Evolutionary conservation across 768 basidiomycete species (phyloP).

Genomic region (Zangia roseola): DNA sequence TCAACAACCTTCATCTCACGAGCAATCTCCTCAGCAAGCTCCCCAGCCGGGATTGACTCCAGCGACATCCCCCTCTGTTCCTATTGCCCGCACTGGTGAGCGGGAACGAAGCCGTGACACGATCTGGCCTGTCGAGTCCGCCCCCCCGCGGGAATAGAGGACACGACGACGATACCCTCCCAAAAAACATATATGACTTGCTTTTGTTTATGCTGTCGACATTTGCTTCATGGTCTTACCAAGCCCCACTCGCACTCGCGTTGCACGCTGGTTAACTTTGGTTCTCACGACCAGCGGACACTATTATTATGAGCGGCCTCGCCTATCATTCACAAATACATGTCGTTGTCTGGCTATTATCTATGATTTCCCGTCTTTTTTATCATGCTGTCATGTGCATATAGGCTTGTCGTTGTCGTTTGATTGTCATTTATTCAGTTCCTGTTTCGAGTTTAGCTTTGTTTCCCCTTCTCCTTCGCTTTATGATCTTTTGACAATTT

Average conservation of each 20-base stretch:
- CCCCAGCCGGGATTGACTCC: slow-evolving; percentile 15
- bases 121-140: slow-evolving; percentile 31
- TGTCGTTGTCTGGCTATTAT: slow-evolving; percentile 28
- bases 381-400: slow-evolving; percentile 30
- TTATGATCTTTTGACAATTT: slow-evolving; percentile 7
- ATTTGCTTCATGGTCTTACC: slow-evolving; percentile 14
- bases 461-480: slow-evolving; percentile 2
- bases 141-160: slow-evolving; percentile 27
- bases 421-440: slow-evolving; percentile 27
- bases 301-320: slow-evolving; percentile 22
- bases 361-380: slow-evolving; percentile 21
- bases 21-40: slow-evolving; percentile 25
- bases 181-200: slow-evolving; percentile 21
- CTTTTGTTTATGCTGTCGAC: slow-evolving; percentile 32
- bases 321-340: slow-evolving; percentile 17
- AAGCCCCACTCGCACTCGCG: slow-evolving; percentile 26
- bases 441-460: slow-evolving; percentile 15
- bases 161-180: slow-evolving; percentile 12
- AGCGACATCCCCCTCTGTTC: slow-evolving; percentile 13
- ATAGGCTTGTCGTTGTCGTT: slow-evolving; percentile 23
- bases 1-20: slow-evolving; percentile 26
- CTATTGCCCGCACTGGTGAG: slow-evolving; percentile 24
- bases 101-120: slow-evolving; percentile 30
- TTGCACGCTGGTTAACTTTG: slow-evolving; percentile 13
- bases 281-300: slow-evolving; percentile 21